These are phyloP conservation scores for Diutina mesorugosa DNA, from an alignment of 1,139 yeast genomes.

Conservation along the genomic window DNA sequence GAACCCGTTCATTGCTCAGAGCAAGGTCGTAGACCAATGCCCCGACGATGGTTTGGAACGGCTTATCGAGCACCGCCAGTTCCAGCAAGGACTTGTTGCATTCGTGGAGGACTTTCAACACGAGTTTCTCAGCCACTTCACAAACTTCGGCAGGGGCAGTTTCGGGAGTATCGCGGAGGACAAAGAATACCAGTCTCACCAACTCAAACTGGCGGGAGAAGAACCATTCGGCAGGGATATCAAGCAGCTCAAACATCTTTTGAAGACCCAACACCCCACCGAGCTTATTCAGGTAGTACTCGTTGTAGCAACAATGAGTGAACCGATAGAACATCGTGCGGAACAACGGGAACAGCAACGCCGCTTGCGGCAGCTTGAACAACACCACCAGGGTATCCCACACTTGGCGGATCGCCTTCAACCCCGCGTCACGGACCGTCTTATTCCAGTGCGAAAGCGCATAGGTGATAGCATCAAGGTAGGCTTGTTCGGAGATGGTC, in stretches of 20 bases:
- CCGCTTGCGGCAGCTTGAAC: slow-evolving; percentile 56
- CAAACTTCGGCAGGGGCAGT: slow-evolving; percentile 80
- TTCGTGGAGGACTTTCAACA: slow-evolving; percentile 48
- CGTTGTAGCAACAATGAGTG: slow-evolving; percentile 86
- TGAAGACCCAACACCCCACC: slow-evolving; percentile 84
- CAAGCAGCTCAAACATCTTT: slow-evolving; percentile 56
- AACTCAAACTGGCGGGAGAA: slow-evolving; percentile 71
- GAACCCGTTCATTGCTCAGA: slow-evolving; percentile 71
- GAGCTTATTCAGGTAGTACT: slow-evolving; percentile 68
- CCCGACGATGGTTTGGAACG: slow-evolving; percentile 77
- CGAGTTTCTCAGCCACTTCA: slow-evolving; percentile 54
- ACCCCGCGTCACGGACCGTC: slow-evolving; percentile 61
- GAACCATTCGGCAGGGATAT: slow-evolving; percentile 62
- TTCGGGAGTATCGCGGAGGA: slow-evolving; percentile 78
- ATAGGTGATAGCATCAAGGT: slow-evolving; percentile 63
- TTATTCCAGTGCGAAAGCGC: slow-evolving; percentile 72
- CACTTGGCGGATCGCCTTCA: slow-evolving; percentile 49
- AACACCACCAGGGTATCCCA: slow-evolving; percentile 50
- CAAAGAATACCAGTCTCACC: slow-evolving; percentile 78
- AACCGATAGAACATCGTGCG: slow-evolving; percentile 69
- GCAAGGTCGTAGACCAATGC: slow-evolving; percentile 86
- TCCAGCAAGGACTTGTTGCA: slow-evolving; percentile 51
- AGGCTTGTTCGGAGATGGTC: slow-evolving; percentile 53
- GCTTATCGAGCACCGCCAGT: slow-evolving; percentile 50
- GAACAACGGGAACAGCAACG: slow-evolving; percentile 54